These are phyloP conservation scores for Coccomyxa subellipsoidea DNA, from an alignment of 163 green algal genomes.

Conservation along the genomic window DNA sequence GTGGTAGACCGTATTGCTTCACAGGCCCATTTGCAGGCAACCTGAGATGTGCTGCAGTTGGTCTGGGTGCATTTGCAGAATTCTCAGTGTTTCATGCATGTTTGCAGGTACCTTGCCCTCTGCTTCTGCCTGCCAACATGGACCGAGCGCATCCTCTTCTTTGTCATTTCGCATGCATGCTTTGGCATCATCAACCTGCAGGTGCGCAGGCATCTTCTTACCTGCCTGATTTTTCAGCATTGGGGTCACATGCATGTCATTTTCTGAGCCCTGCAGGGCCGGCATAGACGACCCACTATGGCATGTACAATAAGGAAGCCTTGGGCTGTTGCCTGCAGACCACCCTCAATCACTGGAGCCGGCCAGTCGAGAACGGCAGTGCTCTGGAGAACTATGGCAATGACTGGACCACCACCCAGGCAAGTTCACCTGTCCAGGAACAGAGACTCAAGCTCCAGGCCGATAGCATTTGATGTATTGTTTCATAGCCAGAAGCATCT, in stretches of 20 bases:
- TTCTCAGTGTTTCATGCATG: neutral
- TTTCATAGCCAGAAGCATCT: no score
- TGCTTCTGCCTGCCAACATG: slow-evolving; percentile 30
- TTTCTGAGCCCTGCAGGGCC: neutral
- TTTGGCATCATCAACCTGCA: slow-evolving; percentile 50
- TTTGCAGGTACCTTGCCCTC: slow-evolving; percentile 21
- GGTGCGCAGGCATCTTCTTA: slow-evolving; percentile 9
- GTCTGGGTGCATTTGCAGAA: neutral
- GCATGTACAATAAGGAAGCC: neutral
- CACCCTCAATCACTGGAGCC: slow-evolving; percentile 18
- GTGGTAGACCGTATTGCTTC: no score
- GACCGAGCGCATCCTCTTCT: slow-evolving; percentile 23
- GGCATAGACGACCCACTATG: neutral
- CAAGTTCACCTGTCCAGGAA: neutral
- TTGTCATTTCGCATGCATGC: slow-evolving; percentile 39
- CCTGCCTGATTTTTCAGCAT: no score
- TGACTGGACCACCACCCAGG: slow-evolving; percentile 10
- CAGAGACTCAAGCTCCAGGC: neutral
- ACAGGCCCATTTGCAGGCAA: no score
- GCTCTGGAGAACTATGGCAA: slow-evolving; percentile 7
- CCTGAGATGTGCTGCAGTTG: no score
- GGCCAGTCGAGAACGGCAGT: slow-evolving; percentile 12
- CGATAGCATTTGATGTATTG: no score
- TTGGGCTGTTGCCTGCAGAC: slow-evolving; percentile 1
- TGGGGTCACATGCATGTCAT: neutral